Conservation (phyloP, 2,329 filamentous ascomycete species). For the Teratosphaeria epicoccoides region DNA sequence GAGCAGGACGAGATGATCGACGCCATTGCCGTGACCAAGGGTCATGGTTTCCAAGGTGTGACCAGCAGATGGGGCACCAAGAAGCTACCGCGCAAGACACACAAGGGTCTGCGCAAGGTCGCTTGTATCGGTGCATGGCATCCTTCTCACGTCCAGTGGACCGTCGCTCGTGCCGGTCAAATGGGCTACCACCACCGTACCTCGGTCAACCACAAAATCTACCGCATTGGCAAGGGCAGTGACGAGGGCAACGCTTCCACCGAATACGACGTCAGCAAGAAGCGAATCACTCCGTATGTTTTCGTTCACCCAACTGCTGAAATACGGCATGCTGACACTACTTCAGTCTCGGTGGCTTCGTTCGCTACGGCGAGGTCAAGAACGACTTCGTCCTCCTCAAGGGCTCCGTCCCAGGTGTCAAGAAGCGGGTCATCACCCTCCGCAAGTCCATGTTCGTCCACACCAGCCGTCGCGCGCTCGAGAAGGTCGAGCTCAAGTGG, state of each 20-base stretch:
- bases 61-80: conserved; percentile 98
- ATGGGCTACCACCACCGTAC: conserved; percentile 99
- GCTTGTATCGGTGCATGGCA: conserved; percentile 99
- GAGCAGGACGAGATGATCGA: conserved; percentile 99
- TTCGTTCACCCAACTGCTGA: background rate
- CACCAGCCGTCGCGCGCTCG: conserved; percentile 87
- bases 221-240: conserved; percentile 89
- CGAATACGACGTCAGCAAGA: conserved; percentile 95
- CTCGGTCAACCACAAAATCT: conserved; percentile 99
- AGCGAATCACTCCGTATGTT: conserved; percentile 98
- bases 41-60: conserved; percentile 96
- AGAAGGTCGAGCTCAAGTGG: conserved; percentile 99
- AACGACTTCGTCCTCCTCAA: conserved; percentile 98
- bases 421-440: conserved; percentile 99
- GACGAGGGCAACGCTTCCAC: conserved; percentile 90
- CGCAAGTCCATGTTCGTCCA: conserved; percentile 98
- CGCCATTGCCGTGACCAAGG: conserved; percentile 98
- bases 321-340: conserved; percentile 26
- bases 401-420: conserved; percentile 92
- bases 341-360: conserved; percentile 88
- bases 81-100: conserved; percentile 99
- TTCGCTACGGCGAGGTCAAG: conserved; percentile 98
- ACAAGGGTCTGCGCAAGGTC: conserved; percentile 99
- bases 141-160: conserved; percentile 99
- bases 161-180: conserved; percentile 99